A percentile compares a stretch with the other conserved stretches of the same genome.
phyloP scores from a whole-genome alignment of 306 rosid species.

The Prunus mira region DNA sequence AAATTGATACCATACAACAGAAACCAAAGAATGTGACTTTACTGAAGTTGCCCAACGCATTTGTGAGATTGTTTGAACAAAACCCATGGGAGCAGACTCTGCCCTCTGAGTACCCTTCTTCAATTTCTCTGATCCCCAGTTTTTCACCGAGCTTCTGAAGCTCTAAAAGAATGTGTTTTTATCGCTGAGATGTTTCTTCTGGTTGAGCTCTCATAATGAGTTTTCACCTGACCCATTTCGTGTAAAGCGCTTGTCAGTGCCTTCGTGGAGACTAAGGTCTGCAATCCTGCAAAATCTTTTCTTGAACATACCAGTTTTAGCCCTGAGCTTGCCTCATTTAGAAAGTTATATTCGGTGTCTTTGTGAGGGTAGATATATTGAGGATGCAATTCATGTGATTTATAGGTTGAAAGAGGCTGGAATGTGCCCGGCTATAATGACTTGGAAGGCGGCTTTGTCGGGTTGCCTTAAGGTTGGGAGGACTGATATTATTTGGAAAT shows the following conservation, averaged over 20 bases:
- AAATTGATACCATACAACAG: constrained; percentile 32
- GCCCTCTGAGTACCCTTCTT: constrained; percentile 56
- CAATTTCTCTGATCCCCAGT: constrained; percentile 50
- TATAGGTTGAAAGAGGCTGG: constrained; percentile 35
- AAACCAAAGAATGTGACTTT: constrained; percentile 35
- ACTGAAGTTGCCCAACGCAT: constrained; percentile 35
- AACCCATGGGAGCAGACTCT: constrained; percentile 69
- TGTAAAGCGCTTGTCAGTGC: constrained; percentile 43
- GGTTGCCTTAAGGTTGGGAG: constrained; percentile 50
- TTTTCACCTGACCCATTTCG: constrained; percentile 46
- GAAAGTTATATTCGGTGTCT: constrained; percentile 53
- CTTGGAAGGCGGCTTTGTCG: constrained; percentile 54
- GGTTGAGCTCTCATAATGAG: constrained; percentile 46
- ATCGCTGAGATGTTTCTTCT: constrained; percentile 68
- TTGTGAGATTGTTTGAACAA: constrained; percentile 49
- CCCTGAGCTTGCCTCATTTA: constrained; percentile 48
- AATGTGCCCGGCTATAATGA: constrained; percentile 41
- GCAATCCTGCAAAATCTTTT: constrained; percentile 45
- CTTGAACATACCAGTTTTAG: constrained; percentile 42
- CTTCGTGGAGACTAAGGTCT: constrained; percentile 58
- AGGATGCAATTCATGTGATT: constrained; percentile 50
- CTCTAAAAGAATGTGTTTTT: constrained; percentile 53
- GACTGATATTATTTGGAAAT: constrained; percentile 61
- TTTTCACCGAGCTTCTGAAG: constrained; percentile 44
- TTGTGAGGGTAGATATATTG: constrained; percentile 45